Conservation (phyloP, 305 asterid genomes). For the Fraxinus floribunda region DNA sequence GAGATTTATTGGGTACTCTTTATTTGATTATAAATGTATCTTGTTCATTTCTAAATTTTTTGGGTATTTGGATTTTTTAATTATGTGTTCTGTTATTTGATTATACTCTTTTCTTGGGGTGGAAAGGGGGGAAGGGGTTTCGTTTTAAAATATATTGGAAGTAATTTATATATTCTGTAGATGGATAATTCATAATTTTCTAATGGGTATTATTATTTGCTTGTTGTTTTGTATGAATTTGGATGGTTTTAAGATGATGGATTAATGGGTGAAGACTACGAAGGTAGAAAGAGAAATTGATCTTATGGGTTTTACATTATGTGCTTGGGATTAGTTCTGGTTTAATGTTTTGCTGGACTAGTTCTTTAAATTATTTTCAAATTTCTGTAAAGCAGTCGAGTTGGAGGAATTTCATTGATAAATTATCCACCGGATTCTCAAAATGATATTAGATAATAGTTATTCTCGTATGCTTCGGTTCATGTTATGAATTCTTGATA, state of each 20-base stretch:
- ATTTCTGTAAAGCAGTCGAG: background rate
- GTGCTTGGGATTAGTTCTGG: background rate
- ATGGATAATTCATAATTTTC: background rate
- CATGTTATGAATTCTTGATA: background rate
- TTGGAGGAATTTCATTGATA: background rate
- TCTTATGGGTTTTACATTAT: background rate
- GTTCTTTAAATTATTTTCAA: background rate
- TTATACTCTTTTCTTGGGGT: background rate
- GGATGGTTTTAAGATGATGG: background rate
- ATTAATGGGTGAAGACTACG: background rate
- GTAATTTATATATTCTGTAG: background rate
- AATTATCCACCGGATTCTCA: background rate
- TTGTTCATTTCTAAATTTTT: background rate
- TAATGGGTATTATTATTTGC: background rate
- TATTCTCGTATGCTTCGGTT: background rate
- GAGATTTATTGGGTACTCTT: background rate
- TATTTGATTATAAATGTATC: background rate
- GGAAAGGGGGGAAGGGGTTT: background rate
- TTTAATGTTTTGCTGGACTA: constrained; percentile 1
- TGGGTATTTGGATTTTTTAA: background rate
- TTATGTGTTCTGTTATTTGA: background rate
- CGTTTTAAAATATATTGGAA: background rate
- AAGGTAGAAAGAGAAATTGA: background rate
- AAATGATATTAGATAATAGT: background rate
- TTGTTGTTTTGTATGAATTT: background rate